Base-by-base conservation (phyloP, 139 green algal species). In the Diplosphaera chodatii region DNA sequence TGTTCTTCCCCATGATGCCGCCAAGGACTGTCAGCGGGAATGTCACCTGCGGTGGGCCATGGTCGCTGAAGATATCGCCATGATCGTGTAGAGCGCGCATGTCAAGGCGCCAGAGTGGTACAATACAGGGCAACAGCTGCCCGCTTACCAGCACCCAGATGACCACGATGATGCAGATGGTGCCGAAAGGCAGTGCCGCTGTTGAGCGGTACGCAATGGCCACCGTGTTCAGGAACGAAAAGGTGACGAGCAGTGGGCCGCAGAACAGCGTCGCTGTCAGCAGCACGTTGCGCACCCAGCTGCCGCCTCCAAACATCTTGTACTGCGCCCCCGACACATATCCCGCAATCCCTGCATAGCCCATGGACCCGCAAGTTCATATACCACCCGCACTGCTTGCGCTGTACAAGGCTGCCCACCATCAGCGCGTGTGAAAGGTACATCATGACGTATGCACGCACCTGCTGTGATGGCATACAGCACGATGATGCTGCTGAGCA, bases 1-100 rank as follows among this genome's bases (percentile, higher is more conserved):
- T 81, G 83, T 93, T 90, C 74, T 91, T 92, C 68, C 82, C 87
- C 5, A 83, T 80, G 64, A 97, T 94, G 64, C 90, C 93, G 23
- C 93, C 93, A 29, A 97, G 59, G 18, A 98, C 88, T 1, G 93
- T 97, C 27, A 98, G 86, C 16, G 92, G 92, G 78, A 97, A 90
- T 18, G 93, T 97, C 66, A 93, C 48, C 48, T 59, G 48, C 16
- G 4, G 48, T 4, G 25, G 10, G 18, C 10, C 48, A 27, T n/a
- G n/a, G n/a, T n/a, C n/a, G n/a, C n/a, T n/a, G n/a, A n/a, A n/a
- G n/a, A n/a, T n/a, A n/a, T n/a, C n/a, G n/a, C n/a, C n/a, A n/a
- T n/a, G n/a, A n/a, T n/a, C n/a, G n/a, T n/a, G n/a, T n/a, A n/a
- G n/a, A n/a, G n/a, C n/a, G n/a, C n/a, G n/a, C n/a, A n/a, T n/a